These are phyloP conservation scores for Chlorella vulgaris DNA, from an alignment of 139 green algal genomes.

Conservation along the genomic window DNA sequence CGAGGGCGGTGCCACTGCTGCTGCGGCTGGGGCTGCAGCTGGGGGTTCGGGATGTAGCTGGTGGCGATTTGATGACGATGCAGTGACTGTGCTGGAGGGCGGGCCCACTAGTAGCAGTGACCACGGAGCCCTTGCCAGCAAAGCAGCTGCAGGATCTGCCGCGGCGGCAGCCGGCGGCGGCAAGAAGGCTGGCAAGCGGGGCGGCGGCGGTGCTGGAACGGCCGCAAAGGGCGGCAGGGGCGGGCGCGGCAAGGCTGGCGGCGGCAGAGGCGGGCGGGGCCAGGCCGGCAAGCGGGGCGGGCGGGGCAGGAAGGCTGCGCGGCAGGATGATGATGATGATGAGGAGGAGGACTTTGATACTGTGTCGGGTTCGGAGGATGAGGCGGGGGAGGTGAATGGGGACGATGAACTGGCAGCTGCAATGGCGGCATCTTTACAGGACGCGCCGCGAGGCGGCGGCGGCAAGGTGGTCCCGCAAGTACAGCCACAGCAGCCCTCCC, in stretches of 20 bases:
- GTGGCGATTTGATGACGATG: constrained; percentile 91
- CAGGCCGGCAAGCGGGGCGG: not conserved
- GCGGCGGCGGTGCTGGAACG: not conserved
- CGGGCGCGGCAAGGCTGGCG: not conserved
- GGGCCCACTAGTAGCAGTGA: constrained; percentile 54
- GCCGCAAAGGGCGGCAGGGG: not conserved
- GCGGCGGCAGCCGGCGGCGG: not conserved
- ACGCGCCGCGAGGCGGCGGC: too few species aligned
- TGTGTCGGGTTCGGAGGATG: not conserved
- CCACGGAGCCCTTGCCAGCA: constrained; percentile 44
- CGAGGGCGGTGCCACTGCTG: not conserved
- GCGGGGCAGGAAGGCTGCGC: not conserved
- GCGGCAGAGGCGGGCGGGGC: not conserved
- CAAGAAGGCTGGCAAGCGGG: constrained; percentile 10
- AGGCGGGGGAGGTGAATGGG: not conserved
- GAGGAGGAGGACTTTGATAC: not conserved
- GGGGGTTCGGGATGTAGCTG: constrained; percentile 56
- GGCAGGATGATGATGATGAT: not conserved
- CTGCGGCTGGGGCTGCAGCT: not conserved
- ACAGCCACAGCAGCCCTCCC: too few species aligned
- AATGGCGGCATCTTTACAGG: not conserved
- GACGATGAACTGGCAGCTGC: not conserved
- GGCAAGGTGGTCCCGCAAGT: too few species aligned
- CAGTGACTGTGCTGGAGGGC: constrained; percentile 56
- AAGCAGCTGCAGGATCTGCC: not conserved